phyloP scores from a whole-genome alignment of 1,284 basidiomycete species.

The Earliella scabrosa region DNA sequence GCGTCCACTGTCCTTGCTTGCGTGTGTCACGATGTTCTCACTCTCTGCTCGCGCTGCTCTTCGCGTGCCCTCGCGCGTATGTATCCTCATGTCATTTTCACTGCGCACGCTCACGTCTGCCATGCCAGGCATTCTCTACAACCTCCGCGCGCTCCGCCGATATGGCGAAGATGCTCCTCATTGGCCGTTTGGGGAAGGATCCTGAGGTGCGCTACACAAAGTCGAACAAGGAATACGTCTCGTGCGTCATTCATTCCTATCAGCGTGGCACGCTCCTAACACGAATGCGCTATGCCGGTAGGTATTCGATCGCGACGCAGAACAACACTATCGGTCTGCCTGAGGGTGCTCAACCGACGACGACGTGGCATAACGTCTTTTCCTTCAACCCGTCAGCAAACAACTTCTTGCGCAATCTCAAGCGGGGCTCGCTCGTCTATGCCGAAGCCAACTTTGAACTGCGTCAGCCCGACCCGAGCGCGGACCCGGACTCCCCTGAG shows the following conservation, averaged over 20 bases:
- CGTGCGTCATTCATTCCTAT: slow-evolving; percentile 51
- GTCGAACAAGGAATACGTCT: slow-evolving; percentile 76
- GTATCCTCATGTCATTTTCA: slow-evolving; percentile 23
- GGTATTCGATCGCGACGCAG: slow-evolving; percentile 72
- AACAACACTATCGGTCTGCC: slow-evolving; percentile 46
- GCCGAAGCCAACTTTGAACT: slow-evolving; percentile 79
- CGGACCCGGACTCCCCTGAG: slow-evolving; percentile 64
- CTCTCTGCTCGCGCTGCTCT: slow-evolving; percentile 47
- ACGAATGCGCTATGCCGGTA: slow-evolving; percentile 29
- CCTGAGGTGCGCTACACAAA: slow-evolving; percentile 72
- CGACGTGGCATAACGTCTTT: slow-evolving; percentile 77
- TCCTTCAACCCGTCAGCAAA: slow-evolving; percentile 66
- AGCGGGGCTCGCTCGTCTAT: slow-evolving; percentile 73
- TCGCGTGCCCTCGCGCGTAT: slow-evolving; percentile 52
- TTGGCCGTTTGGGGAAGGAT: slow-evolving; percentile 73
- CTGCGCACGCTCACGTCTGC: background rate
- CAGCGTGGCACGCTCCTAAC: no score
- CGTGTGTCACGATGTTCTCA: slow-evolving; percentile 48
- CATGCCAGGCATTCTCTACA: slow-evolving; percentile 70
- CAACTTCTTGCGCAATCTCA: slow-evolving; percentile 63
- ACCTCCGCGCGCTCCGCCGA: slow-evolving; percentile 56
- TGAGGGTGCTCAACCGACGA: slow-evolving; percentile 39
- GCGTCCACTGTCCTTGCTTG: slow-evolving; percentile 1
- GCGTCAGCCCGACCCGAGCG: slow-evolving; percentile 65
- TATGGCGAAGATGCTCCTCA: slow-evolving; percentile 74